Evolutionary conservation across 208 protist species (phyloP).

Genomic region (Leishmania turanica): DNA sequence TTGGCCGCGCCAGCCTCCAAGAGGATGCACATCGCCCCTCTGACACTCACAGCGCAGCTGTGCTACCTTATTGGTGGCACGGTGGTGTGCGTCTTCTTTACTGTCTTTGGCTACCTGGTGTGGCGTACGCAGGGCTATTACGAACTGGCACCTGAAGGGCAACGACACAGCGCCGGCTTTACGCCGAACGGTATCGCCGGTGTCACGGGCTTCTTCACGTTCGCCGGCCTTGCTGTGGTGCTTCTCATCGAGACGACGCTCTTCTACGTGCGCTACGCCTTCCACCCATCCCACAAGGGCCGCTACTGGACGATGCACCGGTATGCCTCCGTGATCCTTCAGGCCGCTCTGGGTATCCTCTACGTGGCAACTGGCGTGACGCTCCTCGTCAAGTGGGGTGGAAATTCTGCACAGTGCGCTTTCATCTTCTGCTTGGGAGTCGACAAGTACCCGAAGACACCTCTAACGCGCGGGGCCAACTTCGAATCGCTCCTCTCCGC

Average conservation of each 20-base stretch:
- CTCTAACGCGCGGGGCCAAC: not conserved
- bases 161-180: not conserved
- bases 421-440: slow-evolving; percentile 29
- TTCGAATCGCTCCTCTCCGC: slow-evolving; percentile 6
- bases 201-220: slow-evolving; percentile 15
- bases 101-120: not conserved
- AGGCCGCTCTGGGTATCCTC: slow-evolving; percentile 10
- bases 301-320: slow-evolving; percentile 20
- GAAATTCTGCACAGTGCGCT: slow-evolving; percentile 4
- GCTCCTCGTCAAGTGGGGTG: slow-evolving; percentile 16
- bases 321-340: slow-evolving; percentile 14
- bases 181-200: slow-evolving; percentile 8
- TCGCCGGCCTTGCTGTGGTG: slow-evolving; percentile 14
- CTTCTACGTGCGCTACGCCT: slow-evolving; percentile 19
- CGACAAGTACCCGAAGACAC: not conserved
- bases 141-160: not conserved
- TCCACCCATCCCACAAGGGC: slow-evolving; percentile 20
- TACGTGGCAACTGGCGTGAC: slow-evolving; percentile 19
- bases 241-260: slow-evolving; percentile 23
- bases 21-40: slow-evolving; percentile 19
- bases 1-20: not conserved
- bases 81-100: not conserved
- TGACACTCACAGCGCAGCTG: slow-evolving; percentile 26
- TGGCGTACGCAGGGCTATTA: slow-evolving; percentile 13
- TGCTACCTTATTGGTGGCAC: slow-evolving; percentile 12